Evolutionary conservation across 768 basidiomycete species (phyloP).

Genomic region (Kwoniella sp.): DNA sequence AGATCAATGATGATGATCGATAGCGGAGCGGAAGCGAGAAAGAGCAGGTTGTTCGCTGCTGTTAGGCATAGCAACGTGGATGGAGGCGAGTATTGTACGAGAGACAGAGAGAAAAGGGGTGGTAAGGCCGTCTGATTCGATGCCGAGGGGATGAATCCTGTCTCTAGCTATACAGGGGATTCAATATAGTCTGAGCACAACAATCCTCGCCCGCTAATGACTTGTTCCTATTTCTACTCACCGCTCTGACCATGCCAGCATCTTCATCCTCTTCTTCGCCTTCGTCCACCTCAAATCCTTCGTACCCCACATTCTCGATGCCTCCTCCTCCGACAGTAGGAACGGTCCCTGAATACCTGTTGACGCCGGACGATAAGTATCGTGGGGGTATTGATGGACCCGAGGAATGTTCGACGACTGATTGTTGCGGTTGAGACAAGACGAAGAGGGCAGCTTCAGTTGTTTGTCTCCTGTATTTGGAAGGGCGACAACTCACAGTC

Average conservation of each 20-base stretch:
- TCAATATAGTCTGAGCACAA: conserved; percentile 32
- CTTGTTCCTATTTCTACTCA: conserved; percentile 33
- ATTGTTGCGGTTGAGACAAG: too few species aligned
- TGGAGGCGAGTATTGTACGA: conserved; percentile 83
- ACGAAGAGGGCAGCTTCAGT: too few species aligned
- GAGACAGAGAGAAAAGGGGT: conserved; percentile 51
- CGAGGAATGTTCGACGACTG: conserved; percentile 85
- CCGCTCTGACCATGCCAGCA: conserved; percentile 61
- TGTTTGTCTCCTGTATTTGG: too few species aligned
- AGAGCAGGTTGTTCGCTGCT: conserved; percentile 82
- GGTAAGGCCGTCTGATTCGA: conserved; percentile 31
- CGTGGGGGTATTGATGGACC: conserved; percentile 58
- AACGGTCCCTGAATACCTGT: conserved; percentile 34
- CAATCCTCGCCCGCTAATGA: conserved; percentile 36
- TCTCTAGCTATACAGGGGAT: conserved; percentile 55
- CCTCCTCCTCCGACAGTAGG: conserved; percentile 52
- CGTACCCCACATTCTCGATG: conserved; percentile 66
- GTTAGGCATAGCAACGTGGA: conserved; percentile 80
- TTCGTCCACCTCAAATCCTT: conserved; percentile 82
- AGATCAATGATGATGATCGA: conserved; percentile 85
- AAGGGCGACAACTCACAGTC: conserved; percentile 47
- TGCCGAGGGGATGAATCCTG: conserved; percentile 54
- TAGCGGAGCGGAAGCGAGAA: conserved; percentile 78
- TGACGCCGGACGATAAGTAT: conserved; percentile 28
- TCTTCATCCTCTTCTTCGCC: conserved; percentile 55